Base-by-base conservation (phyloP, 2,329 filamentous ascomycete species). In the Bipolaris oryzae region DNA sequence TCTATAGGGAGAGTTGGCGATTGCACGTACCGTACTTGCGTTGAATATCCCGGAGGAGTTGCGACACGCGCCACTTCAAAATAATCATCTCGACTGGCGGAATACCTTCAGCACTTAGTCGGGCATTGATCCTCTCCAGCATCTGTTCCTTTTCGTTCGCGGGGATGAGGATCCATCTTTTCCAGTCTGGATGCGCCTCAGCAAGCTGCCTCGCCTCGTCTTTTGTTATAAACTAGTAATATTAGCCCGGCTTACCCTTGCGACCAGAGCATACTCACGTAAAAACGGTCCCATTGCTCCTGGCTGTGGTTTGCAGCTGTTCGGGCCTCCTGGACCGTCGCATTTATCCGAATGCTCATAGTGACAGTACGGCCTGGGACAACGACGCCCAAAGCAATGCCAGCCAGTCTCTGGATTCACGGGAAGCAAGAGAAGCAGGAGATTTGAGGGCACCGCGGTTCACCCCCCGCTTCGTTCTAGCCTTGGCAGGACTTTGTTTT, bases 331-430 rank as follows among this genome's bases (percentile, higher is more conserved):
- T 69, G 66, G 44, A 74, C 72, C 33, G 72, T 74, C 56, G 72
- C 72, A 64, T 75, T 75, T 67, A 74, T 73, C 59, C 71, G 69
- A 62, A 75, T 74, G 66, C 70, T 74, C 73, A 74, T 74, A 54
- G 64, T 72, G 56, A 58, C 50, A 20, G 58, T 52, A 56, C 61
- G 47, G 47, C 51, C 61, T 62, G 56, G 53, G 56, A 64, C 60
- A 63, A 60, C 61, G 60, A 58, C 62, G 62, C 50, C 65, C 43
- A 61, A 62, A 61, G 59, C 28, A 58, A 57, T 59, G 63, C 60
- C 62, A 58, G 60, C 64, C 49, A 66, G 65, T 62, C 64, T 70
- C 62, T 72, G 71, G 66, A 63, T 63, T 58, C 60, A 62, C 61
- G 60, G 57, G 62, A 70, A 69, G 64, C 66, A 64, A 66, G 71